Conservation (phyloP, 305 asterid species). For the Fraxinus paxiana region DNA sequence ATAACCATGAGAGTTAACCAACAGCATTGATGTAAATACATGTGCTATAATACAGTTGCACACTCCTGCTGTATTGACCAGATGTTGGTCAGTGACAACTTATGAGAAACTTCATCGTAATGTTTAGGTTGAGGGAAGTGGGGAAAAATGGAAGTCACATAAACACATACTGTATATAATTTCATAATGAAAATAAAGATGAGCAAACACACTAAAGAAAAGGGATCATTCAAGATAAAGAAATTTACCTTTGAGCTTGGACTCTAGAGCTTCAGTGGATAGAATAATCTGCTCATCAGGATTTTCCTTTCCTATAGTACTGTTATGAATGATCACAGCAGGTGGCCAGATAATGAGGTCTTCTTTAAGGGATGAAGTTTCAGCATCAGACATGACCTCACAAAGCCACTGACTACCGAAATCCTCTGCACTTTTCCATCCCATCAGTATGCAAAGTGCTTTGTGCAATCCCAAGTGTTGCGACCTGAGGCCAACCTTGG, state of each 20-base stretch:
- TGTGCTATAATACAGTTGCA: neutral
- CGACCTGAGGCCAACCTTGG: constrained; percentile 41
- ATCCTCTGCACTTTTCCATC: constrained; percentile 48
- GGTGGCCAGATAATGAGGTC: constrained; percentile 73
- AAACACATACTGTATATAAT: neutral
- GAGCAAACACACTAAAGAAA: neutral
- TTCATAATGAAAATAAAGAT: neutral
- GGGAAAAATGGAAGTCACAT: neutral
- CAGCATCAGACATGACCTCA: constrained; percentile 39
- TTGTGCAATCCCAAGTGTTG: constrained; percentile 63
- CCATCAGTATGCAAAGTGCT: constrained; percentile 57
- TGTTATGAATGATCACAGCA: constrained; percentile 50
- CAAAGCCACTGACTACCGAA: constrained; percentile 38
- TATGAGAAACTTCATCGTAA: neutral
- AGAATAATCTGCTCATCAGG: constrained; percentile 43
- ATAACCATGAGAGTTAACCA: neutral
- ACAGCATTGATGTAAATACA: neutral
- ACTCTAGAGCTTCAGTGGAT: constrained; percentile 46
- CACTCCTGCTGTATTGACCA: neutral
- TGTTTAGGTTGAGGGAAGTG: neutral
- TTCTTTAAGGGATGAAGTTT: constrained; percentile 39
- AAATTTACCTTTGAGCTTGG: constrained; percentile 45
- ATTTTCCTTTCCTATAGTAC: constrained; percentile 31
- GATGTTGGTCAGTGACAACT: neutral
- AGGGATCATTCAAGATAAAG: constrained; percentile 9